phyloP scores from a whole-genome alignment of 2,329 filamentous ascomycete species.

The Thermothelomyces thermophilus region DNA sequence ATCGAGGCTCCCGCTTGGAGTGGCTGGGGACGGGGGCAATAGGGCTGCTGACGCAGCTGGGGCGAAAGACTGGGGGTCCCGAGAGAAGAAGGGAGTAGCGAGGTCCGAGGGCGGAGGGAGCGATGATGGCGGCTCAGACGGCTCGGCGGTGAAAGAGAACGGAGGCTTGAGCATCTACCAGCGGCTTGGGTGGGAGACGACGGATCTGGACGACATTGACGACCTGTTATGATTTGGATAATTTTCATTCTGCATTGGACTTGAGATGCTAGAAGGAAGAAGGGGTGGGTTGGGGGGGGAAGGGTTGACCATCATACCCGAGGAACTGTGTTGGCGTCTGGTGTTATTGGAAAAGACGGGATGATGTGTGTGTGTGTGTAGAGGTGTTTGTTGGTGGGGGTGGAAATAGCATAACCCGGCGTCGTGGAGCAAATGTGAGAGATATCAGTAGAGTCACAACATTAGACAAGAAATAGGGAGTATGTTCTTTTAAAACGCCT shows the following conservation, averaged over 20 bases:
- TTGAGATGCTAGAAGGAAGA: neutral
- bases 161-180: conserved; percentile 42
- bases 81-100: neutral
- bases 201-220: conserved; percentile 44
- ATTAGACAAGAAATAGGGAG: neutral
- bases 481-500: no score
- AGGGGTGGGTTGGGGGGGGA: no score
- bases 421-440: neutral
- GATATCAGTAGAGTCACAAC: neutral
- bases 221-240: conserved; percentile 23
- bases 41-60: neutral
- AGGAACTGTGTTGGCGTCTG: neutral
- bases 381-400: no score
- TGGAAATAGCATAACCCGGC: neutral
- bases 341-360: neutral
- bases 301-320: no score
- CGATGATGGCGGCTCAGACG: neutral
- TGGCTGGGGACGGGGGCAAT: conserved; percentile 1
- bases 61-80: no score
- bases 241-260: no score
- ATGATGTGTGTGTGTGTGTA: neutral
- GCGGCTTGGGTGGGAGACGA: conserved; percentile 49
- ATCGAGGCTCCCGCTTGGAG: conserved; percentile 11
- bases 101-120: neutral
- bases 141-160: conserved; percentile 6